Evolutionary conservation across 2,329 filamentous ascomycete genomes (phyloP).

Genomic region (Mollisia scopiformis): DNA sequence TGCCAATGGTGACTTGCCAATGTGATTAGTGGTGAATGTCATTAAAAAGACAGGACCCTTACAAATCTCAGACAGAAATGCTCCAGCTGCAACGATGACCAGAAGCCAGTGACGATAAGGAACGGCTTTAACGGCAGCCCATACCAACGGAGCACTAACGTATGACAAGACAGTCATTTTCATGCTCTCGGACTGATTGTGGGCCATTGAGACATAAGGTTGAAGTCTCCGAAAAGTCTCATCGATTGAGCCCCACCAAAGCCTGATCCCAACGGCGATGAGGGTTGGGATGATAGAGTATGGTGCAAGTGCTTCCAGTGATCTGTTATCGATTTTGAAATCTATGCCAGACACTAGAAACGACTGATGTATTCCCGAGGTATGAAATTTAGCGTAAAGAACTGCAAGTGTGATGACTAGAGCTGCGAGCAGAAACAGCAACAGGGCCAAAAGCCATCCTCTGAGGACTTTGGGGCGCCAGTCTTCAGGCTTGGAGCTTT

Average conservation of each 20-base stretch:
- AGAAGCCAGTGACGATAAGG: conserved; percentile 16
- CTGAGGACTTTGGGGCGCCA: conserved; percentile 16
- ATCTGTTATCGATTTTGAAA: neutral
- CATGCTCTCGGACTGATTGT: neutral
- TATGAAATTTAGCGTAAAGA: conserved; percentile 9
- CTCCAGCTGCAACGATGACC: conserved; percentile 10
- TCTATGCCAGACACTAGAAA: conserved; percentile 1
- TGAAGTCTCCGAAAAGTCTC: conserved; percentile 19
- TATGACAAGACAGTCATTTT: conserved; percentile 12
- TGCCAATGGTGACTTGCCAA: conserved; percentile 20
- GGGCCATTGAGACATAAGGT: conserved; percentile 21
- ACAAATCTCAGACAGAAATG: conserved; percentile 15
- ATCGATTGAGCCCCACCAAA: conserved; percentile 21
- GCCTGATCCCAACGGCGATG: conserved; percentile 17
- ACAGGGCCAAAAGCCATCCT: neutral
- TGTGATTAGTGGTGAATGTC: neutral
- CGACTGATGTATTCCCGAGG: conserved; percentile 14
- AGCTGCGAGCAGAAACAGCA: conserved; percentile 4
- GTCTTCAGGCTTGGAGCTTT: neutral
- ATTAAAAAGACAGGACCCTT: neutral
- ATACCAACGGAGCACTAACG: conserved; percentile 10
- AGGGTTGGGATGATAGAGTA: conserved; percentile 23
- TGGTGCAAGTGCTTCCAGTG: conserved; percentile 14
- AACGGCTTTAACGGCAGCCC: conserved; percentile 14
- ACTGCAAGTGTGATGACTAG: conserved; percentile 4